Percentiles rank a stretch among this genome's conserved stretches.
Evolutionary conservation across 495 filamentous ascomycete genomes (phyloP).

Genomic region (Penicillium salamii): DNA sequence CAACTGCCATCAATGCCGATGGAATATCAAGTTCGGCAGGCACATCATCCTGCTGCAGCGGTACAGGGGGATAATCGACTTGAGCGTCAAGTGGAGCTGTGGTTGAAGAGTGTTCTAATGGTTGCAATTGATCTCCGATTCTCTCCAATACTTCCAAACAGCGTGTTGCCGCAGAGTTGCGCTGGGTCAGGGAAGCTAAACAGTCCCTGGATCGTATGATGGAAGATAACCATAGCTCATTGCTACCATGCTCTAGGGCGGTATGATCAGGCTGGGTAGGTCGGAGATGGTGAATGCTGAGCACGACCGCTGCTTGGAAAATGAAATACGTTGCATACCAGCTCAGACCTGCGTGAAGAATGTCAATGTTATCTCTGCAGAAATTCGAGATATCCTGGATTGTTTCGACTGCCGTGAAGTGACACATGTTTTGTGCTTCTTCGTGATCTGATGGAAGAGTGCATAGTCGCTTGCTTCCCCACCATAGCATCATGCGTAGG

Average conservation of each 20-base stretch:
- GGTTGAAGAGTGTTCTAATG: not conserved
- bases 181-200: conserved; percentile 8
- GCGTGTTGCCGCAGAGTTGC: conserved; percentile 11
- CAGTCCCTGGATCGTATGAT: conserved; percentile 16
- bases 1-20: conserved; percentile 7
- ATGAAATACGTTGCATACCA: conserved; percentile 24
- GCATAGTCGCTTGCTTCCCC: conserved; percentile 21
- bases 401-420: conserved; percentile 16
- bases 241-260: not conserved
- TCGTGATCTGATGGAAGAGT: conserved; percentile 6
- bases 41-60: not conserved
- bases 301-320: conserved; percentile 20
- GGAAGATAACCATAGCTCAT: conserved; percentile 17
- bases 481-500: conserved; percentile 25
- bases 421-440: conserved; percentile 20
- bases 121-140: conserved; percentile 8
- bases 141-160: conserved; percentile 18
- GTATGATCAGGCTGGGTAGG: not conserved
- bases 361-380: conserved; percentile 6
- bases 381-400: conserved; percentile 22
- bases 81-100: too few relatives aligned
- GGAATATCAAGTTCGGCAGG: not conserved
- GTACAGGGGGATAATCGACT: too few relatives aligned
- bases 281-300: conserved; percentile 17
- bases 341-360: conserved; percentile 11